A percentile compares a stretch with the other conserved stretches of the same genome.
Conservation (phyloP, 1,139 yeast genomes). For the Blastobotrys petasosporus region DNA sequence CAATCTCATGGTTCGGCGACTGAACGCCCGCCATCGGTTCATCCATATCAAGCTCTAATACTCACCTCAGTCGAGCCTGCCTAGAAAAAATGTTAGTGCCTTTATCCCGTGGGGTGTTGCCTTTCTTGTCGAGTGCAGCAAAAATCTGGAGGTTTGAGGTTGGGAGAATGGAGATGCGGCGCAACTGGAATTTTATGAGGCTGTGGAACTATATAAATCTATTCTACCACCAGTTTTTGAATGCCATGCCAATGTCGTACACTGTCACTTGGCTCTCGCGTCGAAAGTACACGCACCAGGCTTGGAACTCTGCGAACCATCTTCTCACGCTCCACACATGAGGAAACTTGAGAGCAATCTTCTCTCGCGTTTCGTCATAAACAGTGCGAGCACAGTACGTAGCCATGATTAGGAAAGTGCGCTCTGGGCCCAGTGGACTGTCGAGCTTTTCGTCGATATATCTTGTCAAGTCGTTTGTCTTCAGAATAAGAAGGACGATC, state of each 20-base stretch:
- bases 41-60: background rate
- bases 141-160: no score
- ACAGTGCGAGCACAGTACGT: constrained; percentile 81
- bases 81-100: background rate
- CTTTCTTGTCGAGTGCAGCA: no score
- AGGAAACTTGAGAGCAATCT: constrained; percentile 31
- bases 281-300: constrained; percentile 49
- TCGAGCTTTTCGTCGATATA: constrained; percentile 77
- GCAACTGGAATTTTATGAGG: no score
- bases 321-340: constrained; percentile 32
- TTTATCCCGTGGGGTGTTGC: no score
- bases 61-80: background rate
- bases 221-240: constrained; percentile 18
- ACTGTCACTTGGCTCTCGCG: constrained; percentile 49
- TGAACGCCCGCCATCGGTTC: background rate
- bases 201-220: no score
- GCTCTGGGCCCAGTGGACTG: constrained; percentile 79
- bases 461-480: constrained; percentile 90
- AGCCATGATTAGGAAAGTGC: constrained; percentile 86
- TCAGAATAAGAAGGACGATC: constrained; percentile 74
- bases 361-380: constrained; percentile 55
- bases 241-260: constrained; percentile 45
- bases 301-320: constrained; percentile 21
- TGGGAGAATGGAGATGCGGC: no score
- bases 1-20: constrained; percentile 2